Base-by-base conservation (phyloP, 2,329 filamentous ascomycete species). In the Eutypella sp. region DNA sequence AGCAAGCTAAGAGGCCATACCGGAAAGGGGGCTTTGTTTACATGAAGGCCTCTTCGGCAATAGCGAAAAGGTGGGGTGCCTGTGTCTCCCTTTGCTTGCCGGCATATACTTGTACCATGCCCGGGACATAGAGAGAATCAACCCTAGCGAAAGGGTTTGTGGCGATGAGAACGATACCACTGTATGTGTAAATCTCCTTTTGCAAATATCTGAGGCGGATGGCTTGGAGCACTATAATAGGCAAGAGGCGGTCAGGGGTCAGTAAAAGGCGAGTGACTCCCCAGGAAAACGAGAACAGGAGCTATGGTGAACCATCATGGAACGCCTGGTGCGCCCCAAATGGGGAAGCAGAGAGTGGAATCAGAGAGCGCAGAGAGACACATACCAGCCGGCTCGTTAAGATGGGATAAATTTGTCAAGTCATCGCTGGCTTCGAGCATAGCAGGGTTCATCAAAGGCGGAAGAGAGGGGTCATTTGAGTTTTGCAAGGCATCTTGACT, bases 151-250 rank as follows among this genome's bases (percentile, higher is more conserved):
- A 99, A 19, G 93, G 93, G 71, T 99, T 99, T 53, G 93, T 95
- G 52, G 93, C 93, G 73, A 99, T 99, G 58, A 99, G 78, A 55
- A 99, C 93, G 63, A 99, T 97, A 65, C 93, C 93, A 66, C 89
- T 96, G 75, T 99, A 99, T 63, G 93, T 99, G 76, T 99, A 99
- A 62, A 99, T 99, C 69, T 99, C 93, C 72, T 97, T 97, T 69
- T 99, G 93, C 53, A 88, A 79, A 73, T 99, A 99, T 67, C 93
- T 89, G 64, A 99, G 80, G 66, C 91, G 90, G 69, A 99, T 99
- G 46, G 93, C 93, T 77, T 99, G 93, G 54, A 99, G 75, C 50
- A 99, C 95, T 95, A 67, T 58, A n/a, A n/a, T n/a, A 48, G 15
- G 22, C 23, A 24, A 24, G 39, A 27, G 42, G 18, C 11, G 13